A percentile compares a stretch with the other conserved stretches of the same genome.
Evolutionary conservation across 2,329 filamentous ascomycete genomes (phyloP).

Genomic region (Furcasterigmium sp.): DNA sequence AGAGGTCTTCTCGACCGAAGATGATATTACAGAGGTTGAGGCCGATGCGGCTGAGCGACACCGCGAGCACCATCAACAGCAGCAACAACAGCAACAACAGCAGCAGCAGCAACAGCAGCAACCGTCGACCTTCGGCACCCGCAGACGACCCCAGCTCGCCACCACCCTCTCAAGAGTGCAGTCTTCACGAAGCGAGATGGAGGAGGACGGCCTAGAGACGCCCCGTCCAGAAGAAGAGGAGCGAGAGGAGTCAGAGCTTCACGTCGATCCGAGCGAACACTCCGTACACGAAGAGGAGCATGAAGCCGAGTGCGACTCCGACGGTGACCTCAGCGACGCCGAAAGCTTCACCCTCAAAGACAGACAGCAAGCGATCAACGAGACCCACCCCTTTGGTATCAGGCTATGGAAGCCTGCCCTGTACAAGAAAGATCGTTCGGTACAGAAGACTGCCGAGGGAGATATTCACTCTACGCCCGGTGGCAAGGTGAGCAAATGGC

Average conservation of each 20-base stretch:
- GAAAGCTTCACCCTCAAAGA: constrained; percentile 98
- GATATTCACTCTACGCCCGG: constrained; percentile 96
- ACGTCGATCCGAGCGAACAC: constrained; percentile 28
- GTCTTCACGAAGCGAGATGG: constrained; percentile 26
- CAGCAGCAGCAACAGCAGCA: constrained; percentile 4
- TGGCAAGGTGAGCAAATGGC: constrained; percentile 75
- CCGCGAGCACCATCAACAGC: constrained; percentile 20
- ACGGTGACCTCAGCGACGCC: constrained; percentile 76
- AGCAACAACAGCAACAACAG: constrained; percentile 33
- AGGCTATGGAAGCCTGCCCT: constrained; percentile 97
- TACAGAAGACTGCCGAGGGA: constrained; percentile 91
- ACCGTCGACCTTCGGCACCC: constrained; percentile 18
- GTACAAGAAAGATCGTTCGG: constrained; percentile 96
- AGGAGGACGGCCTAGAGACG: constrained; percentile 10
- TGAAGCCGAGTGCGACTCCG: constrained; percentile 56
- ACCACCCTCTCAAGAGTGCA: constrained; percentile 35
- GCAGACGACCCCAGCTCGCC: constrained; percentile 26
- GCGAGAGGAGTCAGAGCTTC: constrained; percentile 23
- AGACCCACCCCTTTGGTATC: constrained; percentile 98
- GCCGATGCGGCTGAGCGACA: constrained; percentile 54
- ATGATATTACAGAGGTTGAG: constrained; percentile 76
- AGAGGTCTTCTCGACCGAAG: constrained; percentile 85
- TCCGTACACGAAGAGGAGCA: constrained; percentile 20
- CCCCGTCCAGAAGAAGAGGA: constrained; percentile 19
- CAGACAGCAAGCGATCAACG: constrained; percentile 94